These are phyloP conservation scores for Neurospora sublineolata DNA, from an alignment of 495 filamentous ascomycete species.

Conservation along the genomic window DNA sequence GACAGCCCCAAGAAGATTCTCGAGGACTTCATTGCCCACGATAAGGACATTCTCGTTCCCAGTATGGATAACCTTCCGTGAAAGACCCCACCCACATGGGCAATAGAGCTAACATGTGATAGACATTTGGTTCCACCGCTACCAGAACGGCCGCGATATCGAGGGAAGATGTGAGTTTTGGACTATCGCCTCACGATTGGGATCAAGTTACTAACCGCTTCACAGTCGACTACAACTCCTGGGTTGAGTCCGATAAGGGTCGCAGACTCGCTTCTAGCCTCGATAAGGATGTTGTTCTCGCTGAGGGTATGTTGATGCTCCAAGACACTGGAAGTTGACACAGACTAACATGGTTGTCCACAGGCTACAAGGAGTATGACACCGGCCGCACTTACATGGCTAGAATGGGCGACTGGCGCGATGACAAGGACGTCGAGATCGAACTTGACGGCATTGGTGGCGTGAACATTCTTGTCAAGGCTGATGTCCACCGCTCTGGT, in stretches of 20 bases:
- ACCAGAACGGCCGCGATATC: conserved; percentile 69
- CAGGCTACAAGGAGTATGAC: conserved; percentile 84
- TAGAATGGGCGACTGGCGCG: conserved; percentile 78
- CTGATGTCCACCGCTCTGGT: conserved; percentile 92
- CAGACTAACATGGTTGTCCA: conserved; percentile 1
- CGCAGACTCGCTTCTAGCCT: conserved; percentile 59
- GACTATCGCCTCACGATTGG: background rate
- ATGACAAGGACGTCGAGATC: conserved; percentile 82
- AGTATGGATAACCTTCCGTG: conserved; percentile 47
- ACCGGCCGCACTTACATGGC: conserved; percentile 83
- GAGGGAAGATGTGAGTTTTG: conserved; percentile 77
- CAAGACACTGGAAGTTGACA: background rate
- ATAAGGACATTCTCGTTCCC: conserved; percentile 85
- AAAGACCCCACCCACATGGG: background rate
- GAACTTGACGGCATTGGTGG: conserved; percentile 92
- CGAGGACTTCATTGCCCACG: conserved; percentile 90
- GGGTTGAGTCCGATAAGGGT: conserved; percentile 85
- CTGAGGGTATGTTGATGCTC: conserved; percentile 51
- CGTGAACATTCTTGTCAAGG: conserved; percentile 95
- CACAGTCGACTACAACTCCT: conserved; percentile 95
- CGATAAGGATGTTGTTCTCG: conserved; percentile 69
- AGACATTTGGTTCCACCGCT: conserved; percentile 99
- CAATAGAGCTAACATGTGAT: conserved; percentile 19
- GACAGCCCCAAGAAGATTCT: conserved; percentile 81
- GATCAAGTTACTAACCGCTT: conserved; percentile 7